These are phyloP conservation scores for Daldinia grandis DNA, from an alignment of 495 filamentous ascomycete species.

Conservation along the genomic window DNA sequence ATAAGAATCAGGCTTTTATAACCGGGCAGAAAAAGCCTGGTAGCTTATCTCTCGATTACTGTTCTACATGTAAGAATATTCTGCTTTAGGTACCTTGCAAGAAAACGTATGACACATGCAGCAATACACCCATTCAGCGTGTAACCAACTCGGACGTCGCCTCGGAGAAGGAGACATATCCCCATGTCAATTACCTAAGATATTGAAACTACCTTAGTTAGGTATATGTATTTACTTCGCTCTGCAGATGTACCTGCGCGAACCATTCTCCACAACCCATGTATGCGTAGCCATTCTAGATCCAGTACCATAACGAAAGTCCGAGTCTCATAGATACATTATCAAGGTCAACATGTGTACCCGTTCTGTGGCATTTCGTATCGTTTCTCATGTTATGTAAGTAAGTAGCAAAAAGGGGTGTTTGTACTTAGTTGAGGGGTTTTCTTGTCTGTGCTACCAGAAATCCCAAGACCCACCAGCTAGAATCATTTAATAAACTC, in stretches of 20 bases:
- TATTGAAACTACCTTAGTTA: no score
- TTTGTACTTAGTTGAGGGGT: no score
- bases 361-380: background rate
- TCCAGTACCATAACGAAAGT: slow-evolving; percentile 21
- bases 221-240: background rate
- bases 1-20: no score
- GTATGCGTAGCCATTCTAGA: slow-evolving; percentile 28
- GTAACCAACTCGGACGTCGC: background rate
- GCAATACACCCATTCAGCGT: background rate
- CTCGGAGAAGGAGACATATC: background rate
- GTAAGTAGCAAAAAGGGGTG: background rate
- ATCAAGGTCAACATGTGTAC: slow-evolving; percentile 2
- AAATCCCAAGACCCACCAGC: background rate
- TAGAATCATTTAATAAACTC: slow-evolving; percentile 1
- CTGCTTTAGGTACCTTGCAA: no score
- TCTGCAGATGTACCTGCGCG: background rate
- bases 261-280: slow-evolving; percentile 7
- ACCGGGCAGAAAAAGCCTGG: no score
- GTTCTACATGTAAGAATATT: no score
- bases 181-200: no score
- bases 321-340: slow-evolving; percentile 2
- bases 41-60: no score
- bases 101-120: slow-evolving; percentile 5
- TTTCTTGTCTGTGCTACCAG: background rate
- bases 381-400: slow-evolving; percentile 23